These are phyloP conservation scores for Solanum appendiculatum DNA, from an alignment of 257 asterid species.

Conservation along the genomic window DNA sequence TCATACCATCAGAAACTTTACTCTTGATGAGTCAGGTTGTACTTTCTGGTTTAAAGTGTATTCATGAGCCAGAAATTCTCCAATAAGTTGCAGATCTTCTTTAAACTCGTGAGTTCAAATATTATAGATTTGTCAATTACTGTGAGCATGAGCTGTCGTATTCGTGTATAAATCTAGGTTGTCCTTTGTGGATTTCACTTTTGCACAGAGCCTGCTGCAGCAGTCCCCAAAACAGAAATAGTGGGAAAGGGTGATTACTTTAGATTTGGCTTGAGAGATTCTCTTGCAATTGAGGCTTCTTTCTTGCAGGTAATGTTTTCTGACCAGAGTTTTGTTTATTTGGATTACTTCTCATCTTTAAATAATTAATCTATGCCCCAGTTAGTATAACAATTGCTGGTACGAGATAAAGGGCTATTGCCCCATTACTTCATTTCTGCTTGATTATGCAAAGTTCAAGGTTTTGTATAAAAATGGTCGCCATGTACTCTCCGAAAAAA, in stretches of 20 bases:
- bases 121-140: neutral
- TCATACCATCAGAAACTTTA: neutral
- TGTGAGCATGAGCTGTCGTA: neutral
- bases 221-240: constrained; percentile 67
- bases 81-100: neutral
- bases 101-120: neutral
- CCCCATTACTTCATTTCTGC: neutral
- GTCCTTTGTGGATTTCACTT: constrained; percentile 2
- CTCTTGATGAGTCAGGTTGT: neutral
- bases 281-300: constrained; percentile 94
- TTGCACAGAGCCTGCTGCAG: constrained; percentile 74
- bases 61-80: neutral
- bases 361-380: neutral
- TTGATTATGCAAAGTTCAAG: neutral
- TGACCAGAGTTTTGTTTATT: neutral
- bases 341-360: neutral
- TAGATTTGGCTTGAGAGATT: constrained; percentile 95
- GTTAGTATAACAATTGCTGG: neutral
- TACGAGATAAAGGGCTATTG: neutral
- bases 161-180: neutral
- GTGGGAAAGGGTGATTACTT: constrained; percentile 92
- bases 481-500: neutral
- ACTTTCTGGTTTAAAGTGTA: neutral
- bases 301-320: constrained; percentile 68
- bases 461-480: neutral